A percentile compares a stretch with the other conserved stretches of the same genome.
Conservation (phyloP, 2,329 filamentous ascomycete genomes). For the Phialophora chinensis region DNA sequence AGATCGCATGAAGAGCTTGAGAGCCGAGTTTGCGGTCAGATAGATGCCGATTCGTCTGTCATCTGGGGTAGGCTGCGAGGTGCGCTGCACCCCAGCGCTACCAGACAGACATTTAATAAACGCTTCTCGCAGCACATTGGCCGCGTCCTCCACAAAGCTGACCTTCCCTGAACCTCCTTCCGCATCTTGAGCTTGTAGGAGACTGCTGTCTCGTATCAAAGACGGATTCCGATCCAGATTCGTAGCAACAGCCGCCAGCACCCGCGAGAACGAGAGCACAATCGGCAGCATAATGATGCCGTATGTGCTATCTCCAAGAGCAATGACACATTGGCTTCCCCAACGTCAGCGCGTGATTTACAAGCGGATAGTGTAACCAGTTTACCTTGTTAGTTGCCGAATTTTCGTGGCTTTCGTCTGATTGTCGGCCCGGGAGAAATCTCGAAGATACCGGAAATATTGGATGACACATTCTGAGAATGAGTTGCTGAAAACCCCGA, state of each 20-base stretch:
- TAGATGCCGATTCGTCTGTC: constrained; percentile 90
- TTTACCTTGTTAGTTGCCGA: constrained; percentile 36
- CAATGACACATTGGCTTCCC: constrained; percentile 77
- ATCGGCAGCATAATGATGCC: constrained; percentile 83
- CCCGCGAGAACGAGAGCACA: constrained; percentile 79
- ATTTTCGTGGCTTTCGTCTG: constrained; percentile 38
- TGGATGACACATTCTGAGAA: constrained; percentile 38
- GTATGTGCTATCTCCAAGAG: constrained; percentile 77
- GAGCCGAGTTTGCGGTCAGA: constrained; percentile 85
- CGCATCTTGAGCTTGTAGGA: constrained; percentile 43
- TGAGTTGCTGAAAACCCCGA: constrained; percentile 35
- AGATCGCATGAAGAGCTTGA: constrained; percentile 88
- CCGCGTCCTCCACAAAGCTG: constrained; percentile 83
- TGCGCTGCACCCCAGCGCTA: constrained; percentile 52
- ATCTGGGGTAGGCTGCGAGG: constrained; percentile 65
- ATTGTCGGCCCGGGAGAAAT: constrained; percentile 36
- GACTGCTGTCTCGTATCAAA: constrained; percentile 62
- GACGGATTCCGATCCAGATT: constrained; percentile 81
- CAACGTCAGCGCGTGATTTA: neutral
- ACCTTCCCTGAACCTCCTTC: constrained; percentile 71
- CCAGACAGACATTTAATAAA: constrained; percentile 85
- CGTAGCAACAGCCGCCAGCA: constrained; percentile 82
- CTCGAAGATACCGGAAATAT: constrained; percentile 40
- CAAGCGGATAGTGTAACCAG: constrained; percentile 2
- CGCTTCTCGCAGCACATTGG: constrained; percentile 86